phyloP scores from a whole-genome alignment of 2,329 filamentous ascomycete species.

The Kalmusia sp. region DNA sequence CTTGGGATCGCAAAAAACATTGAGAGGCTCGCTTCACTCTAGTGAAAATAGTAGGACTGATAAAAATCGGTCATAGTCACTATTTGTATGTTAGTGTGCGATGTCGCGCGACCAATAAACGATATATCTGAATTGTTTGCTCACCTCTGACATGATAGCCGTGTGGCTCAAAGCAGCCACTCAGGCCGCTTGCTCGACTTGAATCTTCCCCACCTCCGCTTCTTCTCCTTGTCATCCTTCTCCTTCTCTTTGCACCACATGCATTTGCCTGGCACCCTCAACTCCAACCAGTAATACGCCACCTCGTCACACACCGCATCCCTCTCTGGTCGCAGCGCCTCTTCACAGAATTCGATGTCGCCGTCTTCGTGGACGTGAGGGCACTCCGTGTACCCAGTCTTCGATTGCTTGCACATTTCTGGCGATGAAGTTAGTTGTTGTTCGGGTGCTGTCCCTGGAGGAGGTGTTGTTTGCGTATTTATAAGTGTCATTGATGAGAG shows the following conservation, averaged over 20 bases:
- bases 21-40: too few relatives aligned
- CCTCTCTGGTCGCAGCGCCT: background rate
- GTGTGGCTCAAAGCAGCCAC: too few relatives aligned
- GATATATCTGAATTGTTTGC: too few relatives aligned
- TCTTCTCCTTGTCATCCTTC: background rate
- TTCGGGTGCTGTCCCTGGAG: background rate
- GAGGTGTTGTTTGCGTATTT: background rate
- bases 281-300: background rate
- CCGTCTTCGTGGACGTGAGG: slow-evolving; percentile 3
- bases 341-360: background rate
- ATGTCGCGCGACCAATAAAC: too few relatives aligned
- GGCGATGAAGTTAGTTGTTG: background rate
- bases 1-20: too few relatives aligned
- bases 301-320: background rate
- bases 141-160: too few relatives aligned
- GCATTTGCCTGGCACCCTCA: background rate
- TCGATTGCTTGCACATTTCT: background rate
- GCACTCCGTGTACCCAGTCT: slow-evolving; percentile 1
- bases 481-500: background rate
- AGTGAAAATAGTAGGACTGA: too few relatives aligned
- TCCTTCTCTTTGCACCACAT: background rate
- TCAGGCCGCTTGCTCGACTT: background rate
- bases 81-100: too few relatives aligned
- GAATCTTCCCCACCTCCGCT: background rate
- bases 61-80: too few relatives aligned